These are phyloP conservation scores for Golubevia sp. DNA, from an alignment of 1,284 basidiomycete genomes.

Conservation along the genomic window DNA sequence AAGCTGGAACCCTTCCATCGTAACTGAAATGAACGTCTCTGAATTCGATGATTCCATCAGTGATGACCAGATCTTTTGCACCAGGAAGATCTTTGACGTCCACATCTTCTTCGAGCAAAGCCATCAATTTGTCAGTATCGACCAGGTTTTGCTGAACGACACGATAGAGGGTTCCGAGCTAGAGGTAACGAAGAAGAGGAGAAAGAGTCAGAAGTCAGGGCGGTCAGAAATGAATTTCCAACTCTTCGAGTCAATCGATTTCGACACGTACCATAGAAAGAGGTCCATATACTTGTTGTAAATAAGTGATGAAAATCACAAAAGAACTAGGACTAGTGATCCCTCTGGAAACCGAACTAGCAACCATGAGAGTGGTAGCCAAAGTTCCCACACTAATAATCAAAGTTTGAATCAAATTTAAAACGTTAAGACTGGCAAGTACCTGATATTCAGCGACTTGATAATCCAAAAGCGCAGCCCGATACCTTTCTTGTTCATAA, in stretches of 20 bases:
- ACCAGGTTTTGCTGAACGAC: slow-evolving; percentile 67
- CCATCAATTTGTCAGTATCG: slow-evolving; percentile 64
- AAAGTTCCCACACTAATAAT: slow-evolving; percentile 50
- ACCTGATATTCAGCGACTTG: slow-evolving; percentile 77
- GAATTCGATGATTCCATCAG: slow-evolving; percentile 79
- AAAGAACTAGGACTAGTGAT: slow-evolving; percentile 66
- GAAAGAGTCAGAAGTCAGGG: too few relatives aligned
- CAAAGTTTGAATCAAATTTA: slow-evolving; percentile 50
- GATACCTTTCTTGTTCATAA: slow-evolving; percentile 76
- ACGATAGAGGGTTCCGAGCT: slow-evolving; percentile 39
- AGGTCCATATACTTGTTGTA: slow-evolving; percentile 69
- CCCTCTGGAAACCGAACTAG: slow-evolving; percentile 29
- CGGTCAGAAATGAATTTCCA: slow-evolving; percentile 29
- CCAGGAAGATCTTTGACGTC: slow-evolving; percentile 80
- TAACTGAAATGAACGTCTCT: slow-evolving; percentile 66
- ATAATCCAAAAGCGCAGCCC: slow-evolving; percentile 75
- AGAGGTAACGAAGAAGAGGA: background rate
- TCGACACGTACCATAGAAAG: slow-evolving; percentile 29
- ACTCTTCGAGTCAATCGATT: slow-evolving; percentile 75
- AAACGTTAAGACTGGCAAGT: slow-evolving; percentile 44
- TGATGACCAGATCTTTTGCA: slow-evolving; percentile 75
- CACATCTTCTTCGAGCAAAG: slow-evolving; percentile 63
- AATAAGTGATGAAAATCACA: slow-evolving; percentile 78
- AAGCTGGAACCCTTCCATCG: slow-evolving; percentile 74
- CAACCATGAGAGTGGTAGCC: slow-evolving; percentile 37